Conservation (phyloP, 2,329 filamentous ascomycete genomes). For the Penicillium janthinellum region DNA sequence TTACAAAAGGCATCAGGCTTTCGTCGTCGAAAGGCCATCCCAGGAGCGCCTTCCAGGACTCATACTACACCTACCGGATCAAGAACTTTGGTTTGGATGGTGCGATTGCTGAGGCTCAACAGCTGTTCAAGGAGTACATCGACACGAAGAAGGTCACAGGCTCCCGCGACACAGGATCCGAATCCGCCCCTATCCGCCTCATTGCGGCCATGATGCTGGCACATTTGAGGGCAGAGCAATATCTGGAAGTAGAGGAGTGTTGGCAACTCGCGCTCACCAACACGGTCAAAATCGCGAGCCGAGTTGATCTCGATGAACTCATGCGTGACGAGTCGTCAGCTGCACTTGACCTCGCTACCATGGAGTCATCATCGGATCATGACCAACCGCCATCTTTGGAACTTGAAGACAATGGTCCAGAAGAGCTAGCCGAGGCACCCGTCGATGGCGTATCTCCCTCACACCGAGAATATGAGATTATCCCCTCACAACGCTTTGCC, state of each 20-base stretch:
- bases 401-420: background rate
- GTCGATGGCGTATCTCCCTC: background rate
- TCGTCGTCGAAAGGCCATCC: slow-evolving; percentile 47
- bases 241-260: slow-evolving; percentile 62
- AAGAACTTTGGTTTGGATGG: slow-evolving; percentile 55
- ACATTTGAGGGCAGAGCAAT: slow-evolving; percentile 60
- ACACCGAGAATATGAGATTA: background rate
- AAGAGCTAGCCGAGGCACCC: background rate
- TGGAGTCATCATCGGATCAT: background rate
- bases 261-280: slow-evolving; percentile 66
- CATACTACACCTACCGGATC: slow-evolving; percentile 60
- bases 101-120: slow-evolving; percentile 52
- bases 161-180: slow-evolving; percentile 18
- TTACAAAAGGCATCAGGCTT: slow-evolving; percentile 43
- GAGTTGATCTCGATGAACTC: slow-evolving; percentile 32
- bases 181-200: slow-evolving; percentile 56
- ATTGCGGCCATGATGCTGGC: slow-evolving; percentile 69
- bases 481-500: slow-evolving; percentile 49
- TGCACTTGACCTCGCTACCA: background rate
- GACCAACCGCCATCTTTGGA: background rate
- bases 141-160: slow-evolving; percentile 12
- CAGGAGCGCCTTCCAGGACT: slow-evolving; percentile 49
- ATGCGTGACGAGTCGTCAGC: background rate
- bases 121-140: slow-evolving; percentile 59
- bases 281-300: slow-evolving; percentile 49